Evolutionary conservation across 495 filamentous ascomycete species (phyloP).

Genomic region (Hypoxylon trugodes): DNA sequence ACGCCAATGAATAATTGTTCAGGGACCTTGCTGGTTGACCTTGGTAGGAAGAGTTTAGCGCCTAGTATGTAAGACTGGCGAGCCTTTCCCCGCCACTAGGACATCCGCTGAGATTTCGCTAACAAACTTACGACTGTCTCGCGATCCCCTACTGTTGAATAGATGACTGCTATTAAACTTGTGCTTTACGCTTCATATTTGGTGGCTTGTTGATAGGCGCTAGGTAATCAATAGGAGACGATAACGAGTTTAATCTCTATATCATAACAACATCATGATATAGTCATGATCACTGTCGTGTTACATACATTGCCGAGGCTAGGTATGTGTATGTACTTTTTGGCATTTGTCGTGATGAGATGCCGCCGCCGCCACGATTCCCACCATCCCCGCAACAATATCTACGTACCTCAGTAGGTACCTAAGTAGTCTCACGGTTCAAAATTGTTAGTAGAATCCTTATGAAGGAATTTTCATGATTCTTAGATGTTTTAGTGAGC

Average conservation of each 20-base stretch:
- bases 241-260: neutral
- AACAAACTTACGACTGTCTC: conserved; percentile 25
- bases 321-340: no score
- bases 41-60: neutral
- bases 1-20: neutral
- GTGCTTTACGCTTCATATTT: no score
- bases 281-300: conserved; percentile 11
- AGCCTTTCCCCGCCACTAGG: neutral
- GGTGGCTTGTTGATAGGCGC: neutral
- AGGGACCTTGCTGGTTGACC: neutral
- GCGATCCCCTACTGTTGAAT: conserved; percentile 1
- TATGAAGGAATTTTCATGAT: no score
- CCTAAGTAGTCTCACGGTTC: no score
- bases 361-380: no score
- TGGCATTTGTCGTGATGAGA: no score
- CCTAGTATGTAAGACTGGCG: neutral
- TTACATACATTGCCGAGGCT: no score
- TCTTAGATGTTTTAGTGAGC: no score
- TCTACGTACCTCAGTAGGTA: no score
- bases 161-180: neutral
- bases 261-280: conserved; percentile 13
- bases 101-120: neutral
- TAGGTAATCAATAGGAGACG: neutral
- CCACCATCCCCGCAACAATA: no score
- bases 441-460: no score